Evolutionary conservation across 805 yeast genomes (phyloP), one percentile per base, ranked within the genome.

Genomic region (Saturnispora halmiae): DNA sequence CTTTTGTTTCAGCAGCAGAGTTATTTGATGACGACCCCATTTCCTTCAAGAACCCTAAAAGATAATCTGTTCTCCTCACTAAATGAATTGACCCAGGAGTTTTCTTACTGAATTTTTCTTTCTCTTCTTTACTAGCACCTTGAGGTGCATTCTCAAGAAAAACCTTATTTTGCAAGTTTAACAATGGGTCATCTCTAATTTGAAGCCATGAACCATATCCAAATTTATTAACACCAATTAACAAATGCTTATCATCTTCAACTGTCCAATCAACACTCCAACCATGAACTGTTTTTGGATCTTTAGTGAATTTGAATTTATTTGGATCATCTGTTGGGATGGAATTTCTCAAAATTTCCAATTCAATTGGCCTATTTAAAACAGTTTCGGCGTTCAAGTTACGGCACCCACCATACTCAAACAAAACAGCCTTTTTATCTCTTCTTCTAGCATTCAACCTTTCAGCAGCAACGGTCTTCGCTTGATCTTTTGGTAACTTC

Each of bases 131-230:
- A 4, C 59, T 56, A 2, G 63, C 60, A 18, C 56, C 58, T 11
- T 51, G 49, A 14, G 63, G 61, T 11, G 63, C 53, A 31, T 54
- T 48, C 41, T 74, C 80, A 51, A 92, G 67, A 53, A 77, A 92
- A 49, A 92, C 64, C 65, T 86, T 92, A 51, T 86, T 85, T 46
- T 85, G 82, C 46, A 92, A 67, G 9, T 87, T 88, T 44, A 92
- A 69, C 39, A 85, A 72, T 2, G 98, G 97, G 62, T 92, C 98
- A 63, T 92, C 99, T 55, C 98, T 71, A 34, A 92, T 88, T 54
- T 83, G 88, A 3, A 72, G 58, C 98, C 98, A 92, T 1, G 95
- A 79, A 14, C 97, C 97, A 59, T 86, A 88, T 0, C 99, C 99
- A 61, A 88, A 88, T 61, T 85, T 87, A 54, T 74, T 72, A 18